A percentile compares a stretch with the other conserved stretches of the same genome.
These are phyloP conservation scores for Beauveria sp. DNA, from an alignment of 2,329 filamentous ascomycete genomes.

Conservation along the genomic window DNA sequence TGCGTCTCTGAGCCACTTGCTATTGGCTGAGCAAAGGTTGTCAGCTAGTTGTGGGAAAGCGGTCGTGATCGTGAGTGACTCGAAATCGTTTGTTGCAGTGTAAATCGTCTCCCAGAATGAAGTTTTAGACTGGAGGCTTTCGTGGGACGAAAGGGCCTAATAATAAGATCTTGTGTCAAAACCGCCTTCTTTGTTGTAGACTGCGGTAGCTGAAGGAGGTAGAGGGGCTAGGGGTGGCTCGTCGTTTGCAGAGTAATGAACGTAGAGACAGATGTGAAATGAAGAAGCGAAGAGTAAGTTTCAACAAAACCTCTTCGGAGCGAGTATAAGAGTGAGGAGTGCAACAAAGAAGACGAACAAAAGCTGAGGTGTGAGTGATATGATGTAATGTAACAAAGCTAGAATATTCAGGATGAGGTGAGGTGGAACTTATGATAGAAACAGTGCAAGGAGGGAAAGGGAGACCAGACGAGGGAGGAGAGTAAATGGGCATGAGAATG, in stretches of 20 bases:
- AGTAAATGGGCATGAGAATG: no score
- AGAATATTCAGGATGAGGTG: conserved; percentile 9
- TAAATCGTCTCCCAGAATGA: no score
- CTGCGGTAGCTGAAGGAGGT: neutral
- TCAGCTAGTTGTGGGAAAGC: conserved; percentile 12
- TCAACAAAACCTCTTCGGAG: conserved; percentile 62
- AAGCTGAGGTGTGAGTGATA: conserved; percentile 6
- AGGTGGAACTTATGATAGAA: conserved; percentile 8
- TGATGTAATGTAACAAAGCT: conserved; percentile 14
- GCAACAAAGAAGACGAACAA: conserved; percentile 37
- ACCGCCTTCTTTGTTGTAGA: no score
- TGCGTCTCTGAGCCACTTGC: neutral
- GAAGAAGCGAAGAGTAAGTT: conserved; percentile 65
- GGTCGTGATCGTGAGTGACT: conserved; percentile 29
- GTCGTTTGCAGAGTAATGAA: conserved; percentile 22
- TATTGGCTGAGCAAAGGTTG: neutral
- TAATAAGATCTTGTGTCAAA: no score
- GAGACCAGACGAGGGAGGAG: no score
- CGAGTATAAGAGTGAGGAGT: conserved; percentile 24
- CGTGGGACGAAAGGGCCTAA: no score
- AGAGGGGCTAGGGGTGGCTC: conserved; percentile 3
- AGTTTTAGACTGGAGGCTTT: no score
- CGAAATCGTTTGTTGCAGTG: conserved; percentile 1
- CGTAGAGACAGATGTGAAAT: conserved; percentile 43
- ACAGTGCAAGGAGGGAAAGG: neutral